A percentile compares a stretch with the other conserved stretches of the same genome.
Conservation (phyloP, 1,139 yeast genomes). For the Yamadazyma dushanensis region DNA sequence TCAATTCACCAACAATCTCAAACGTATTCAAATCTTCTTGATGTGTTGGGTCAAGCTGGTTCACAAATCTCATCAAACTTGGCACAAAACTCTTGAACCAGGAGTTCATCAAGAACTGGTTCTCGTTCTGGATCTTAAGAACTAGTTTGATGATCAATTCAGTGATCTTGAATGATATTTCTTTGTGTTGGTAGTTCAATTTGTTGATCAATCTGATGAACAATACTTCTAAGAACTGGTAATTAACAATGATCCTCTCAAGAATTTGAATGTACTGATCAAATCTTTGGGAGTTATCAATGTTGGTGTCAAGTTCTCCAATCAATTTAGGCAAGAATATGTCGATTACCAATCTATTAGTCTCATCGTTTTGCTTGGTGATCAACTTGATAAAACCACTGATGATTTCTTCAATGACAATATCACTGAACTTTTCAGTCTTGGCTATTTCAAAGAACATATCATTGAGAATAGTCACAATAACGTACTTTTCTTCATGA, state of each 20-base stretch:
- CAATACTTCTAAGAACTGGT: slow-evolving; percentile 49
- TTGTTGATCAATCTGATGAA: slow-evolving; percentile 49
- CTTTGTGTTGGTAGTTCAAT: slow-evolving; percentile 19
- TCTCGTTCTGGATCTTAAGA: slow-evolving; percentile 21
- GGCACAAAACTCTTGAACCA: slow-evolving; percentile 44
- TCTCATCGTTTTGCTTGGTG: slow-evolving; percentile 29
- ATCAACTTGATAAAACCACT: slow-evolving; percentile 56
- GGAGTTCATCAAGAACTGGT: slow-evolving; percentile 40
- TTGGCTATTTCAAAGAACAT: slow-evolving; percentile 43
- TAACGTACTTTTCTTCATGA: slow-evolving; percentile 56
- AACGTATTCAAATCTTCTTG: slow-evolving; percentile 7
- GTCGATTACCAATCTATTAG: slow-evolving; percentile 46
- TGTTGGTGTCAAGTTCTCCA: slow-evolving; percentile 40
- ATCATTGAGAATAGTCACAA: slow-evolving; percentile 69
- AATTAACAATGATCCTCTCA: slow-evolving; percentile 44
- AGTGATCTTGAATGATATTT: slow-evolving; percentile 18
- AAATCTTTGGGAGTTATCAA: slow-evolving; percentile 15
- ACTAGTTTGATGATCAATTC: slow-evolving; percentile 25
- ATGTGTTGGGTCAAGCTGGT: slow-evolving; percentile 2
- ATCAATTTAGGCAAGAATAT: slow-evolving; percentile 62
- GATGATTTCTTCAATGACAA: slow-evolving; percentile 37
- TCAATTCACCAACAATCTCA: slow-evolving; percentile 38
- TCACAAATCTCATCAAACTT: slow-evolving; percentile 10
- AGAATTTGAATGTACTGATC: slow-evolving; percentile 43
- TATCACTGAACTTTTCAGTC: slow-evolving; percentile 37